Evolutionary conservation across 208 protist species (phyloP).

Genomic region (Acanthamoeba triangularis): DNA sequence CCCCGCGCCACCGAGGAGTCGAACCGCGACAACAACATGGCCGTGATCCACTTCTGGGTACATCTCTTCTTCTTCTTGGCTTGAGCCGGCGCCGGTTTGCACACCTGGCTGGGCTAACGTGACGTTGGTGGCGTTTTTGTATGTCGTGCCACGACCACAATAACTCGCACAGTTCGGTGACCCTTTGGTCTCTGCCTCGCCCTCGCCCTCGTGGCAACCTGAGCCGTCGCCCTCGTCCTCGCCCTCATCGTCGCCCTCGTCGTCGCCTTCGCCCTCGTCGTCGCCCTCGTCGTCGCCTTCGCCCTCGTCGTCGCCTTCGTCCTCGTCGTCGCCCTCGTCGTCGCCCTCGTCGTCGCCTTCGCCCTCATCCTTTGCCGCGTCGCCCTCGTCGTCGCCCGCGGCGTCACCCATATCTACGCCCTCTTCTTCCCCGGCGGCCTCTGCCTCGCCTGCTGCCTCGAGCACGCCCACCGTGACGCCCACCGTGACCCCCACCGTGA

Average conservation of each 20-base stretch:
- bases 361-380: not conserved
- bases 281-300: not conserved
- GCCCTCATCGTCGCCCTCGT: not conserved
- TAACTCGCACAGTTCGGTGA: no score
- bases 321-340: not conserved
- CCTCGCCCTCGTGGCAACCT: not conserved
- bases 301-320: not conserved
- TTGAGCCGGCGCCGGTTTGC: not conserved
- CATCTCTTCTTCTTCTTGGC: not conserved
- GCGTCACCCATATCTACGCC: not conserved
- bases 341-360: not conserved
- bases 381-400: not conserved
- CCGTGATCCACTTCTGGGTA: not conserved
- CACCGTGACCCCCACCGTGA: no score
- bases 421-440: not conserved
- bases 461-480: not conserved
- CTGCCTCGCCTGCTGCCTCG: not conserved
- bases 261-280: not conserved
- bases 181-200: not conserved
- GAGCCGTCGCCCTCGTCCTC: not conserved
- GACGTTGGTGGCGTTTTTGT: not conserved
- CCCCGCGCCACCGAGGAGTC: not conserved
- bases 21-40: not conserved
- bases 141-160: not conserved
- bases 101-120: no score